Evolutionary conservation across 768 basidiomycete genomes (phyloP).

Genomic region (Mycena amicta): DNA sequence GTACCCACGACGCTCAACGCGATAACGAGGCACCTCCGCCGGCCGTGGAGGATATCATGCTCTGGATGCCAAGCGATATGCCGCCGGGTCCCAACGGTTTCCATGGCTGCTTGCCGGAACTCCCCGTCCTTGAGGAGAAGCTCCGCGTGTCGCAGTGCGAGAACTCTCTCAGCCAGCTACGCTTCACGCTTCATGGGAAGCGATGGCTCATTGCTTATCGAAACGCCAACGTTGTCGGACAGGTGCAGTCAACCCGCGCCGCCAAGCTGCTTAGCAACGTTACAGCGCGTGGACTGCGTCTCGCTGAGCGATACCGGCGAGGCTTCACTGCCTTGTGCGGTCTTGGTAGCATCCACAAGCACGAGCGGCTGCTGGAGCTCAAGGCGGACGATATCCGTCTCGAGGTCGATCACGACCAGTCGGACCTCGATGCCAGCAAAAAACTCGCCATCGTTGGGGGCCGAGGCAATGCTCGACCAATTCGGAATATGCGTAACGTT

Average conservation of each 20-base stretch:
- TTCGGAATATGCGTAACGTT: neutral
- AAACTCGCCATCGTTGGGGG: neutral
- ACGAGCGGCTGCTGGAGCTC: neutral
- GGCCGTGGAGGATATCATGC: neutral
- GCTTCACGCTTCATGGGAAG: neutral
- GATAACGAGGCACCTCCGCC: neutral
- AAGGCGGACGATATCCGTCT: neutral
- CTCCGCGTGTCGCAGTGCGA: neutral
- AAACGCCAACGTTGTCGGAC: neutral
- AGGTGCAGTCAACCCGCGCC: neutral
- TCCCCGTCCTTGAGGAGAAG: neutral
- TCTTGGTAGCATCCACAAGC: neutral
- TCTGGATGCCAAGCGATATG: neutral
- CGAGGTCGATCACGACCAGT: neutral
- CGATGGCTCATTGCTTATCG: slow-evolving; percentile 3
- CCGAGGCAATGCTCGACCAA: neutral
- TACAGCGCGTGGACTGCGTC: neutral
- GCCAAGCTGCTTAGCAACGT: neutral
- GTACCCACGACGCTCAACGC: neutral
- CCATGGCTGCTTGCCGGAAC: neutral
- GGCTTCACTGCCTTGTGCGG: neutral
- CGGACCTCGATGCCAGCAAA: neutral
- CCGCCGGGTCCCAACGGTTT: neutral
- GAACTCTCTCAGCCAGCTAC: neutral
- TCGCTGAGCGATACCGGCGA: neutral